These are phyloP conservation scores for Gypsophila paniculata DNA, from an alignment of 179 eudicot species.

Conservation along the genomic window DNA sequence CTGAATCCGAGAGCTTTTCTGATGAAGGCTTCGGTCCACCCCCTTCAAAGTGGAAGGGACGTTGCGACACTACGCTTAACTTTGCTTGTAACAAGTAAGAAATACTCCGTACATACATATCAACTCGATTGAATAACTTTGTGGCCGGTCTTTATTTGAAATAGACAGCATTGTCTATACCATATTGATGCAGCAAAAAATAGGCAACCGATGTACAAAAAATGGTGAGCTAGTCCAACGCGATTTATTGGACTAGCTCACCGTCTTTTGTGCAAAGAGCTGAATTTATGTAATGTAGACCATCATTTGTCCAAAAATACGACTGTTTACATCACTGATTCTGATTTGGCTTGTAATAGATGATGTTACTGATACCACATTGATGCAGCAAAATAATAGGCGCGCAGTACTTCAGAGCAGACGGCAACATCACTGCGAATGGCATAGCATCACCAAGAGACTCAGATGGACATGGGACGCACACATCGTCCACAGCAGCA, in stretches of 20 bases:
- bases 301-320: too few relatives aligned
- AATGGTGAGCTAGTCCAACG: neutral
- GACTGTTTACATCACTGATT: too few relatives aligned
- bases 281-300: too few relatives aligned
- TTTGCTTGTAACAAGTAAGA: slow-evolving; percentile 58
- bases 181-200: too few relatives aligned
- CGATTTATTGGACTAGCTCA: neutral
- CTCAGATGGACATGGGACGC: slow-evolving; percentile 48
- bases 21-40: slow-evolving; percentile 45
- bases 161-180: too few relatives aligned
- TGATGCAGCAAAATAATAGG: slow-evolving; percentile 50
- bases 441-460: slow-evolving; percentile 39
- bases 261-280: too few relatives aligned
- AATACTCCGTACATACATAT: neutral
- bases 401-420: slow-evolving; percentile 31
- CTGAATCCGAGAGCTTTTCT: slow-evolving; percentile 51
- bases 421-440: neutral
- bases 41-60: slow-evolving; percentile 61
- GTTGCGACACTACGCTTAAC: slow-evolving; percentile 33
- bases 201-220: neutral
- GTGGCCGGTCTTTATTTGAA: too few relatives aligned
- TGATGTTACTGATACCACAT: neutral
- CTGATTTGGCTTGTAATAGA: too few relatives aligned
- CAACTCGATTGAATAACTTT: neutral
- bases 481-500: slow-evolving; percentile 57